Evolutionary conservation across 345 rosid genomes (phyloP).

Genomic region (Lepidium sativum): DNA sequence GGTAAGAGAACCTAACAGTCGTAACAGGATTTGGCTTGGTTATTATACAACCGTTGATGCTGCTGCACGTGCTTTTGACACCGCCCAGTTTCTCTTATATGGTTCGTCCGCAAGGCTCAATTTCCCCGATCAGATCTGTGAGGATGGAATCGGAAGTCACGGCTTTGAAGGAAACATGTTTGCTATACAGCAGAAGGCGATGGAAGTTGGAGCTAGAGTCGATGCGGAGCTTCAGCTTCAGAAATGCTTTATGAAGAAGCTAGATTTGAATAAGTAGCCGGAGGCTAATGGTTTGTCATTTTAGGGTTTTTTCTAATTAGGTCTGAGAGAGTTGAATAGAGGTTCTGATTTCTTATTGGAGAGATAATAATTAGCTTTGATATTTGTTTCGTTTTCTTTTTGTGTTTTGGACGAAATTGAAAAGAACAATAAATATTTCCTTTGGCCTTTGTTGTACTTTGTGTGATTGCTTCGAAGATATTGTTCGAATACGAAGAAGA

Average conservation of each 20-base stretch:
- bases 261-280: not conserved
- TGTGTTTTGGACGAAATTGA: too few species aligned
- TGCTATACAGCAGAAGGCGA: conserved; percentile 11
- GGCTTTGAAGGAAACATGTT: not conserved
- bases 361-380: too few species aligned
- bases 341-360: too few species aligned
- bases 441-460: too few species aligned
- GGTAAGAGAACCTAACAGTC: conserved; percentile 46
- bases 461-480: too few species aligned
- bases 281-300: not conserved
- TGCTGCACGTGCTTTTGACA: conserved; percentile 65
- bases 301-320: too few species aligned
- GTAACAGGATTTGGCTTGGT: conserved; percentile 58
- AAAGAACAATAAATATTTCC: too few species aligned
- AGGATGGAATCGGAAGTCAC: not conserved
- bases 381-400: too few species aligned
- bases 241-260: not conserved
- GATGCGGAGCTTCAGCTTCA: not conserved
- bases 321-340: too few species aligned
- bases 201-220: conserved; percentile 12
- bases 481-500: conserved; percentile 32
- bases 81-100: conserved; percentile 47
- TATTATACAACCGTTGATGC: conserved; percentile 49
- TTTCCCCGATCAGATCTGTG: conserved; percentile 30
- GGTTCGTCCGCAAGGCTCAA: conserved; percentile 43